phyloP scores from a whole-genome alignment of 768 basidiomycete species.

The Mycena leptocephala region DNA sequence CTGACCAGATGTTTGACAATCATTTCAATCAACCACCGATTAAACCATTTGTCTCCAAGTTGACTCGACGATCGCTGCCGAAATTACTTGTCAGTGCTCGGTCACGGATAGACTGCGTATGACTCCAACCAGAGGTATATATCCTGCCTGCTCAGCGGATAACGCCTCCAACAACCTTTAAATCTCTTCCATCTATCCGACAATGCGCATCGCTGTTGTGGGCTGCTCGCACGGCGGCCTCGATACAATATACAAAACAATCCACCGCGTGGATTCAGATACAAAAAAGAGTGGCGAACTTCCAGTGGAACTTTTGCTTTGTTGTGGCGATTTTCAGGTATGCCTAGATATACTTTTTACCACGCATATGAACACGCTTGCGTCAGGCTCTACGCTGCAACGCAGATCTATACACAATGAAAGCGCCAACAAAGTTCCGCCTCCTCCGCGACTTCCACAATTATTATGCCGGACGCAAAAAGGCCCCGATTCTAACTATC shows the following conservation, averaged over 20 bases:
- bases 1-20: too few relatives aligned
- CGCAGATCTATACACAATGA: conserved; percentile 75
- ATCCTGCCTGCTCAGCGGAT: too few relatives aligned
- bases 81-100: too few relatives aligned
- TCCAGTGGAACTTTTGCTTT: conserved; percentile 73
- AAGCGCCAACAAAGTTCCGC: conserved; percentile 80
- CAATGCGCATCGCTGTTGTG: conserved; percentile 71
- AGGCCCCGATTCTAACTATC: conserved; percentile 63
- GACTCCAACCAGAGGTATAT: too few relatives aligned
- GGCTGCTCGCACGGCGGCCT: conserved; percentile 85
- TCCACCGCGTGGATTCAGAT: conserved; percentile 62
- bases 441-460: conserved; percentile 78
- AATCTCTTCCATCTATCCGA: too few relatives aligned
- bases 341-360: not conserved
- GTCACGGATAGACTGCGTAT: too few relatives aligned
- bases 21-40: too few relatives aligned
- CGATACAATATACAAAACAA: conserved; percentile 74
- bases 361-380: not conserved
- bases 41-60: too few relatives aligned
- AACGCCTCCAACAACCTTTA: too few relatives aligned
- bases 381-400: conserved; percentile 29
- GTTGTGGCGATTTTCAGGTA: conserved; percentile 85
- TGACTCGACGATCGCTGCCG: too few relatives aligned
- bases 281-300: conserved; percentile 47
- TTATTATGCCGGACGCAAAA: conserved; percentile 77